These are phyloP conservation scores for Yarrowia divulgata DNA, from an alignment of 805 yeast species.

Conservation along the genomic window DNA sequence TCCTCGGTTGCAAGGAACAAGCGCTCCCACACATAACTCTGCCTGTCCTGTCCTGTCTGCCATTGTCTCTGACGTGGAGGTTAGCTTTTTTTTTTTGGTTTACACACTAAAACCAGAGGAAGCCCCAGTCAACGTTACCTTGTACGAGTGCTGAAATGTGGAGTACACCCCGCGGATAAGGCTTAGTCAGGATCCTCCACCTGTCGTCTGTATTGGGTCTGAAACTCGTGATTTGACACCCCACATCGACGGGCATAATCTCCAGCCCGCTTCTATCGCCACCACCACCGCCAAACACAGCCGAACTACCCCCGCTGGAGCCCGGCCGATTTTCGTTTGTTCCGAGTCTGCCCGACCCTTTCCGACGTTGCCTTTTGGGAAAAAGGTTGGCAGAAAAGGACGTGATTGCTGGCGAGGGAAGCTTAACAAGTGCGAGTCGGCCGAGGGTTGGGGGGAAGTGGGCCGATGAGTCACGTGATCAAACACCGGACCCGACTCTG, in stretches of 20 bases:
- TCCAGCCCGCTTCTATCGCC: too few species aligned
- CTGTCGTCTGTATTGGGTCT: background rate
- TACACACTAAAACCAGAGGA: background rate
- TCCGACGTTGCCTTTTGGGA: slow-evolving; percentile 30
- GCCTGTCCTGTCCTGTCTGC: background rate
- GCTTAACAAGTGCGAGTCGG: slow-evolving; percentile 10
- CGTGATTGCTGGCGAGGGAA: background rate
- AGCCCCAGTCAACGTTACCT: too few species aligned
- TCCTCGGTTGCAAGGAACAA: slow-evolving; percentile 39
- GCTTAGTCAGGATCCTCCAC: background rate
- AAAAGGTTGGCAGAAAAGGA: background rate
- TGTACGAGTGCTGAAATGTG: too few species aligned
- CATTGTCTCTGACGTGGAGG: slow-evolving; percentile 30
- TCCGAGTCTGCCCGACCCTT: slow-evolving; percentile 36
- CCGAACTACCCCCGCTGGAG: slow-evolving; percentile 31
- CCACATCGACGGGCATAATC: background rate
- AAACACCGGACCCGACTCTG: too few species aligned
- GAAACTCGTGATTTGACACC: slow-evolving; percentile 2
- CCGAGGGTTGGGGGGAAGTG: background rate
- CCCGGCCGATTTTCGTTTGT: slow-evolving; percentile 32
- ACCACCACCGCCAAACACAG: background rate
- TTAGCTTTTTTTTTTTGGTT: slow-evolving; percentile 4
- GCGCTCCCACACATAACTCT: background rate
- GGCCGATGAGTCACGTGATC: slow-evolving; percentile 6
- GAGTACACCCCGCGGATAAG: too few species aligned